phyloP scores from a whole-genome alignment of 805 yeast species.

The Zygosaccharomyces lentus region DNA sequence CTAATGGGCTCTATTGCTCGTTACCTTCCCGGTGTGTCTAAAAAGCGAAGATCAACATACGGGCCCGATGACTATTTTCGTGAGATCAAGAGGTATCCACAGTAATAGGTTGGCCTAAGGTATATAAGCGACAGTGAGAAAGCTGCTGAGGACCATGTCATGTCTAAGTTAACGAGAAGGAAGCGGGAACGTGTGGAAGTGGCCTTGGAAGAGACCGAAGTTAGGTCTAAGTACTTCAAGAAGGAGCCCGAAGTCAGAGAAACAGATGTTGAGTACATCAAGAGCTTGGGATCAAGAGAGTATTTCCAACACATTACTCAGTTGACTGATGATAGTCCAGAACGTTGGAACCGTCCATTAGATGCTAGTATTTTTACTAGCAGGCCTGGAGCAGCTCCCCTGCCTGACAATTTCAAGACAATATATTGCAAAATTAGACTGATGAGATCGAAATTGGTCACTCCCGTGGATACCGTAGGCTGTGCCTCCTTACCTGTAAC shows the following conservation, averaged over 20 bases:
- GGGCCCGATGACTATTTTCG: neutral
- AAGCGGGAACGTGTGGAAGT: constrained; percentile 13
- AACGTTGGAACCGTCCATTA: constrained; percentile 22
- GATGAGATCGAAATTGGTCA: constrained; percentile 61
- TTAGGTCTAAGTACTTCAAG: constrained; percentile 24
- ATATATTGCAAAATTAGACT: constrained; percentile 56
- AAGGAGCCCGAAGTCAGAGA: constrained; percentile 5
- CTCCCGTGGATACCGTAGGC: constrained; percentile 90
- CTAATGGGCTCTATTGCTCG: neutral
- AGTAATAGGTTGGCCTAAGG: neutral
- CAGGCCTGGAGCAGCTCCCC: constrained; percentile 10
- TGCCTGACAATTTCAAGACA: constrained; percentile 48
- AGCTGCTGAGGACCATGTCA: constrained; percentile 1
- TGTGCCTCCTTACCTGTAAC: constrained; percentile 58
- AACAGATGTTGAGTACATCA: constrained; percentile 27
- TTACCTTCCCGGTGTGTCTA: neutral
- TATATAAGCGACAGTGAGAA: neutral
- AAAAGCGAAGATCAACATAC: neutral
- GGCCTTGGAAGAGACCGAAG: constrained; percentile 8
- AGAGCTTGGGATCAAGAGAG: constrained; percentile 23
- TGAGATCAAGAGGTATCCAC: neutral
- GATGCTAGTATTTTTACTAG: constrained; percentile 13
- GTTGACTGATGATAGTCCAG: constrained; percentile 26
- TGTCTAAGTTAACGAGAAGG: constrained; percentile 8
- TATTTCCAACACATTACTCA: constrained; percentile 28